phyloP scores from a whole-genome alignment of 148 eudicot species.

The Vaccinium vitisidaea region DNA sequence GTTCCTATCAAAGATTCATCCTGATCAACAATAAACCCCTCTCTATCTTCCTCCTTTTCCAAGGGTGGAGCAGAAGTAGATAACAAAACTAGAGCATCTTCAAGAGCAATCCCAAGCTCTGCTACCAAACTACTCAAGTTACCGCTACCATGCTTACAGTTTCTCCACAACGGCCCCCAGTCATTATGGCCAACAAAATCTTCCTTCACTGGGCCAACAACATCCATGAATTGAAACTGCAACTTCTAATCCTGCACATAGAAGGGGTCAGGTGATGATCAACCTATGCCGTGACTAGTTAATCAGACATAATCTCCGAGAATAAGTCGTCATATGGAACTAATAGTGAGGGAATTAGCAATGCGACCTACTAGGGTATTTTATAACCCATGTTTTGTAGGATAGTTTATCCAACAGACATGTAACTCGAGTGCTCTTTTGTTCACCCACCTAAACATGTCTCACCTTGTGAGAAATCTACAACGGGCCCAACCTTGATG shows the following conservation, averaged over 20 bases:
- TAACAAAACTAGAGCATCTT: conserved; percentile 21
- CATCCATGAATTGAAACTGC: conserved; percentile 1
- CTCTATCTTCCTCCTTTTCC: background rate
- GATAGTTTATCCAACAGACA: background rate
- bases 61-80: conserved; percentile 13
- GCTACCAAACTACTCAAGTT: background rate
- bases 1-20: conserved; percentile 7
- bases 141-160: conserved; percentile 8
- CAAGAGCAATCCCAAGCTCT: conserved; percentile 19
- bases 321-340: background rate
- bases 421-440: background rate
- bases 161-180: conserved; percentile 20
- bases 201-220: conserved; percentile 11
- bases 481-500: no score
- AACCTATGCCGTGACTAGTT: background rate
- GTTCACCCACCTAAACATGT: no score
- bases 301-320: background rate
- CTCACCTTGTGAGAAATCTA: no score
- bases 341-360: background rate
- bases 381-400: background rate
- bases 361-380: background rate
- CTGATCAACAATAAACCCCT: background rate
- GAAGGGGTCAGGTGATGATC: background rate
- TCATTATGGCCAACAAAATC: conserved; percentile 8
- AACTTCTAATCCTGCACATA: conserved; percentile 10